These are phyloP conservation scores for Gossypium trilobum DNA, from an alignment of 441 rosid genomes.

Conservation along the genomic window DNA sequence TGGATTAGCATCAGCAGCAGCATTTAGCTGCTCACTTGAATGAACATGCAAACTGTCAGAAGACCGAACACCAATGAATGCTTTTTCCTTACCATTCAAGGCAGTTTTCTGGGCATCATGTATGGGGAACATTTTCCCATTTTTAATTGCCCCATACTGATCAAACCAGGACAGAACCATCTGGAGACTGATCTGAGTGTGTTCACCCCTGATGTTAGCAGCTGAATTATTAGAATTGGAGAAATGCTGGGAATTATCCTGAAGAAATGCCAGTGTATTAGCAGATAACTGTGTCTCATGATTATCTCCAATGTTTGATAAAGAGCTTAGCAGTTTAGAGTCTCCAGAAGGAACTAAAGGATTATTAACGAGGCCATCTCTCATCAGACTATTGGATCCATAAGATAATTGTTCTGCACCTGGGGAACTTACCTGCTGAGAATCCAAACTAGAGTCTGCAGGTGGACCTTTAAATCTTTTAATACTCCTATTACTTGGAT, in stretches of 20 bases:
- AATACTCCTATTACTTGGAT: constrained; percentile 36
- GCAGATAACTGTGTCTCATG: constrained; percentile 24
- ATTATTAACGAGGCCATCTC: constrained; percentile 18
- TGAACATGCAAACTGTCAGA: constrained; percentile 32
- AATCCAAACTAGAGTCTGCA: constrained; percentile 25
- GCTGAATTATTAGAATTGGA: constrained; percentile 25
- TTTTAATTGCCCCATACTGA: constrained; percentile 55
- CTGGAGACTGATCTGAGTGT: constrained; percentile 51
- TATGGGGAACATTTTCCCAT: constrained; percentile 44
- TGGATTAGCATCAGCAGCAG: constrained; percentile 24
- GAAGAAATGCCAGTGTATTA: constrained; percentile 25
- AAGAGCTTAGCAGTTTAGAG: constrained; percentile 30
- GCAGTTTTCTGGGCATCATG: constrained; percentile 35
- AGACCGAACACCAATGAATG: constrained; percentile 32
- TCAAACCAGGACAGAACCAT: constrained; percentile 75
- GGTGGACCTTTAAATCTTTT: constrained; percentile 38
- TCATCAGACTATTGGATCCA: constrained; percentile 24
- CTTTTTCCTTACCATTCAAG: constrained; percentile 32
- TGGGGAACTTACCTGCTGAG: constrained; percentile 21
- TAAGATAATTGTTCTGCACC: constrained; percentile 23
- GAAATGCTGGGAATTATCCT: constrained; percentile 29
- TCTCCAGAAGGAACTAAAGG: constrained; percentile 31
- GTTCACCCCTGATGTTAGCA: constrained; percentile 29
- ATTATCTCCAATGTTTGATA: constrained; percentile 28
- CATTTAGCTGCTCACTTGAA: constrained; percentile 28